A percentile compares a stretch with the other conserved stretches of the same genome.
Conservation (phyloP, 768 basidiomycete genomes). For the Multifurca ochricompacta region DNA sequence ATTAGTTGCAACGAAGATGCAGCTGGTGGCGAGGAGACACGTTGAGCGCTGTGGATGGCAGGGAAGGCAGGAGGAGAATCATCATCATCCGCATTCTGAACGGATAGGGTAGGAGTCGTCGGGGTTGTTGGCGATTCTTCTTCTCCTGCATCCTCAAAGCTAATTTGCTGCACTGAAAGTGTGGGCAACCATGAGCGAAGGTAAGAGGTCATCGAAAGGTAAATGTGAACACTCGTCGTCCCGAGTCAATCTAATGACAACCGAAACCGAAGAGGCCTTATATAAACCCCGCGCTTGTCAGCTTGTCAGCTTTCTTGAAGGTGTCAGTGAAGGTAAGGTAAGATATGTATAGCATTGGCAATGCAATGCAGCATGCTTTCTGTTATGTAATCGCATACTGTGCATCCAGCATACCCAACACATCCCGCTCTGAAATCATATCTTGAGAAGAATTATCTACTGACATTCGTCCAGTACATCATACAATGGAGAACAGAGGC, state of each 20-base stretch:
- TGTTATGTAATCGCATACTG: too few relatives aligned
- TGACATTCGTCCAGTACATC: slow-evolving; percentile 10
- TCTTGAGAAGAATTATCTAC: not conserved
- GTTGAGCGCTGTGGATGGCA: slow-evolving; percentile 62
- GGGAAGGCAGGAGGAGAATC: slow-evolving; percentile 72
- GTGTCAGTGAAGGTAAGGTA: too few relatives aligned
- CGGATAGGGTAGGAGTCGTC: slow-evolving; percentile 35
- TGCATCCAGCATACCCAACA: not conserved
- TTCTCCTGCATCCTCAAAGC: slow-evolving; percentile 18
- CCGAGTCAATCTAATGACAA: too few relatives aligned
- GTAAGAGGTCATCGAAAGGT: slow-evolving; percentile 15
- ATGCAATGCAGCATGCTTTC: too few relatives aligned
- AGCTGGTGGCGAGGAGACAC: slow-evolving; percentile 29
- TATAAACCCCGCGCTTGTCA: not conserved
- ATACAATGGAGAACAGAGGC: slow-evolving; percentile 6
- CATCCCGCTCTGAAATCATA: not conserved
- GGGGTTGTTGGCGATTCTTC: slow-evolving; percentile 32
- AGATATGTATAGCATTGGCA: too few relatives aligned
- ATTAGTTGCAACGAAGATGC: slow-evolving; percentile 23
- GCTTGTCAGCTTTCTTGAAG: too few relatives aligned
- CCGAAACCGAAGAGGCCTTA: too few relatives aligned
- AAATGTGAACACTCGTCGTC: not conserved
- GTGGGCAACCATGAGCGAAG: slow-evolving; percentile 18
- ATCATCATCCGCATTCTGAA: slow-evolving; percentile 40
- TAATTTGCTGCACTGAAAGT: not conserved